A percentile compares a stretch with the other conserved stretches of the same genome.
Evolutionary conservation across 1,284 basidiomycete genomes (phyloP).

Genomic region (Irpex sp.): DNA sequence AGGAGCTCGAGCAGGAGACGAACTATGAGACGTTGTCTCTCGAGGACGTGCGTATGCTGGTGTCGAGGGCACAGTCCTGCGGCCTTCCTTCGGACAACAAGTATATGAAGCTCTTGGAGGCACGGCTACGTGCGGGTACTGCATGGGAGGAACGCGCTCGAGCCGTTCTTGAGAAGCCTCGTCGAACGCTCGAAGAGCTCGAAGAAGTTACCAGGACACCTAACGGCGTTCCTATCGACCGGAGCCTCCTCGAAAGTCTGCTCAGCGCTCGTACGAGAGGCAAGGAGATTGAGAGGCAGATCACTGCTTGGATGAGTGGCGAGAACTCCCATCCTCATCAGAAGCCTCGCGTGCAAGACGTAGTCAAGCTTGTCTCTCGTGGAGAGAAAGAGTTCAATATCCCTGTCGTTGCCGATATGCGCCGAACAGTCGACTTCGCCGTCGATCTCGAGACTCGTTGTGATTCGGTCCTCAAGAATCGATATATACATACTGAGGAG

Average conservation of each 20-base stretch:
- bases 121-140: constrained; percentile 55
- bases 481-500: constrained; percentile 50
- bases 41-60: constrained; percentile 65
- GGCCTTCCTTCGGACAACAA: constrained; percentile 60
- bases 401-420: constrained; percentile 58
- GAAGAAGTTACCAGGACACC: constrained; percentile 56
- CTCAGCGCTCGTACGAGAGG: constrained; percentile 59
- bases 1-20: constrained; percentile 64
- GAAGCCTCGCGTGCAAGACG: constrained; percentile 64
- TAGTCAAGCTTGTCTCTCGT: constrained; percentile 58
- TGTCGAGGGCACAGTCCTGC: constrained; percentile 65
- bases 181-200: constrained; percentile 70
- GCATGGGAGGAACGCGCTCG: constrained; percentile 71
- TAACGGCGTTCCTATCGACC: constrained; percentile 58
- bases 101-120: constrained; percentile 54
- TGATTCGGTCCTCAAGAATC: constrained; percentile 65
- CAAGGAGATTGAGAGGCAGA: constrained; percentile 73
- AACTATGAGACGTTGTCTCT: constrained; percentile 59
- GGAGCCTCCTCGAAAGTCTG: constrained; percentile 55
- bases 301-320: constrained; percentile 60
- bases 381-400: constrained; percentile 75
- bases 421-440: constrained; percentile 66
- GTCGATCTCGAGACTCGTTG: constrained; percentile 69
- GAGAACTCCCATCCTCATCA: constrained; percentile 42
- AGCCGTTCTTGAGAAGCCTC: constrained; percentile 55